Evolutionary conservation across 1,284 basidiomycete genomes (phyloP), one percentile per base, ranked within the genome.

Genomic region (Athelia sp.): DNA sequence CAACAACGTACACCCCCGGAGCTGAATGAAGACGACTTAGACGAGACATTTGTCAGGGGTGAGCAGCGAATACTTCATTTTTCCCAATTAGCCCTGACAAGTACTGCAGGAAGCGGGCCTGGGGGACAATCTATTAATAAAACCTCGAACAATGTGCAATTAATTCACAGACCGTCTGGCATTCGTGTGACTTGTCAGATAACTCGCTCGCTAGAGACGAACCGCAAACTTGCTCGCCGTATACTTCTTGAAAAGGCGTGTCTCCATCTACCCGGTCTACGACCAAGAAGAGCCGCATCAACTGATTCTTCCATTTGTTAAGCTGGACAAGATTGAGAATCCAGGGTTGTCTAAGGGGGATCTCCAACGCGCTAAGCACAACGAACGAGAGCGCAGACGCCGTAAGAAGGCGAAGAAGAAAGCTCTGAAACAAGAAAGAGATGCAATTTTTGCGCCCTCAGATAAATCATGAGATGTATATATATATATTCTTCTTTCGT

Each of bases 61-160:
- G 58, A 50, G 73, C 59, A 22, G 6, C 26, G 31, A 38, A 49
- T 21, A 15, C 13, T 45, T 26, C n/a, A 54, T 44, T 54, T 49
- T 23, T 47, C 38, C 49, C 52, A 50, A 53, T 52, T n/a, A 9
- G 15, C 15, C 4, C 36, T 40, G 15, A 40, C 26, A 53, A 45
- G 48, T 48, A 36, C 13, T 48, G 46, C 55, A 90, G 87, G 87
- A 45, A 87, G 88, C 64, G 88, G 88, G 22, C 89, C 89, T 60
- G 88, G 88, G 23, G 89, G 88, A 31, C 88, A 91, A 70, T 90
- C 88, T 22, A 81, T 91, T 60, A 91, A 91, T 71, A 91, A 91
- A 71, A 90, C 88, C 51, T 76, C 85, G 67, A 90, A 89, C 62
- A 87, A 88, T 60, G 87, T 91, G 24, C 88, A 90, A 61, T 69